Evolutionary conservation across 345 rosid species (phyloP).

Genomic region (Pugionium dolabratum): DNA sequence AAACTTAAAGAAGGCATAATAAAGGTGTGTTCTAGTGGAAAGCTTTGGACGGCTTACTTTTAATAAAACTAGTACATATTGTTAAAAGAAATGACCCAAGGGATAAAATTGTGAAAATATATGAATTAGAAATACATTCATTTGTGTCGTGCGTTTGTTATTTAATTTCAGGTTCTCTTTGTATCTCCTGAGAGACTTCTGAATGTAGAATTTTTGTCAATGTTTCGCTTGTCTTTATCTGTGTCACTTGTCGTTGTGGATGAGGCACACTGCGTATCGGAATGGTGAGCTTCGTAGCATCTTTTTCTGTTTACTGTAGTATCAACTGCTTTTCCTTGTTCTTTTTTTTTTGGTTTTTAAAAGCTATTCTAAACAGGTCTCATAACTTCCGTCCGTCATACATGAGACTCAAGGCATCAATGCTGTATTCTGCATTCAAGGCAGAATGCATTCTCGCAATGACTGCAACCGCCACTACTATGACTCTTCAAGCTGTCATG

Average conservation of each 20-base stretch:
- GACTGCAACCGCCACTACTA: conserved; percentile 92
- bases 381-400: conserved; percentile 97
- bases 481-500: conserved; percentile 77
- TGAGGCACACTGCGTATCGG: conserved; percentile 98
- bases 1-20: conserved; percentile 65
- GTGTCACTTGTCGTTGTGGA: conserved; percentile 90
- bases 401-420: conserved; percentile 91
- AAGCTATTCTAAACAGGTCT: conserved; percentile 58
- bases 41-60: neutral
- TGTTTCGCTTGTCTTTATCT: conserved; percentile 43
- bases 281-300: conserved; percentile 64
- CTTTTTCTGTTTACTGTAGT: conserved; percentile 23
- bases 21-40: conserved; percentile 46
- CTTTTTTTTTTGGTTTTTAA: conserved; percentile 4
- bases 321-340: conserved; percentile 22
- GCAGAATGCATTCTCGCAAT: conserved; percentile 84
- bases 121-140: conserved; percentile 19
- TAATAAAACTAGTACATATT: conserved; percentile 5
- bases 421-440: conserved; percentile 61
- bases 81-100: neutral
- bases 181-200: conserved; percentile 92
- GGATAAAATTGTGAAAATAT: neutral
- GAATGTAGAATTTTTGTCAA: conserved; percentile 72
- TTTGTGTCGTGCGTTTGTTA: conserved; percentile 17
- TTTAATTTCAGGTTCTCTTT: conserved; percentile 74